Evolutionary conservation across 148 eudicot genomes (phyloP).

Genomic region (Silene latifolia): DNA sequence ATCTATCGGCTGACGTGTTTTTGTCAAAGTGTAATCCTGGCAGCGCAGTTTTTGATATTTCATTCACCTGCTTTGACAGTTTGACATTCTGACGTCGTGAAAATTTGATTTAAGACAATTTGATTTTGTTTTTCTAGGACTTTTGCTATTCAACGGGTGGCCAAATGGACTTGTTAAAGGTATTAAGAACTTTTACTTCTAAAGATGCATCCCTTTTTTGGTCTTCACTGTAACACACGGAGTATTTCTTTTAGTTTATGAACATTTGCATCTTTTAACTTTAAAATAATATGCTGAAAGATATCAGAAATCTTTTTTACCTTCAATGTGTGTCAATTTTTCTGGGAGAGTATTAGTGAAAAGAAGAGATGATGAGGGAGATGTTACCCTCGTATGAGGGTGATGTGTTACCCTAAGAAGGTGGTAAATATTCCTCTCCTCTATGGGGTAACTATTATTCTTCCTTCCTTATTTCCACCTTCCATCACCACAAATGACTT

Average conservation of each 20-base stretch:
- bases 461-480: not conserved
- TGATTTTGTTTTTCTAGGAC: constrained; percentile 46
- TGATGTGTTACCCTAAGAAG: no score
- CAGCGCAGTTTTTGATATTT: not conserved
- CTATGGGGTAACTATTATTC: no score
- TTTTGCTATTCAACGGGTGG: constrained; percentile 52
- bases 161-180: constrained; percentile 64
- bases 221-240: not conserved
- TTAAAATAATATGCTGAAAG: not conserved
- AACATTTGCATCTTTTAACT: not conserved
- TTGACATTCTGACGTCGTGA: not conserved
- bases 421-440: no score
- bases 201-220: not conserved
- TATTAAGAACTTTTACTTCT: constrained; percentile 17
- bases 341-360: not conserved
- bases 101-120: constrained; percentile 7
- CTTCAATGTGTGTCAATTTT: not conserved
- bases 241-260: not conserved
- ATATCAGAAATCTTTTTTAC: not conserved
- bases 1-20: constrained; percentile 4
- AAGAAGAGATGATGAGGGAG: no score
- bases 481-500: not conserved
- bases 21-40: not conserved
- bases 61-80: constrained; percentile 7
- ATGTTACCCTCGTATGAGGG: no score